Percentiles rank a stretch among this genome's conserved stretches.
Conservation (phyloP, 2,329 filamentous ascomycete genomes). For the Moelleriella libera region DNA sequence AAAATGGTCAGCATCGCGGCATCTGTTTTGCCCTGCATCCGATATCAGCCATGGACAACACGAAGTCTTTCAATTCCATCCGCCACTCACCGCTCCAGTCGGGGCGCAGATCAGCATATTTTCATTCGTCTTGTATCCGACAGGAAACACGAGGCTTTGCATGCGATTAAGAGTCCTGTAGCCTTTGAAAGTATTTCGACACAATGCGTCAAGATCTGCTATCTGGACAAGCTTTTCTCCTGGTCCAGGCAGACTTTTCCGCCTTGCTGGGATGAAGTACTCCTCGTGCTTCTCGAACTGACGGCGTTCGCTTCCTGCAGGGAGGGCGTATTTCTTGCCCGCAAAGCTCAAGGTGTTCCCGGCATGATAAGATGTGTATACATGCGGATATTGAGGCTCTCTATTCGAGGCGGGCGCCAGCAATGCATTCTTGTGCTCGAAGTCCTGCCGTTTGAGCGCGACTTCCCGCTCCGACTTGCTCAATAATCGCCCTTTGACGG, state of each 20-base stretch:
- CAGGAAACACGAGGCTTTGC: constrained; percentile 92
- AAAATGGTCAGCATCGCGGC: constrained; percentile 94
- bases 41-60: not conserved
- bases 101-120: constrained; percentile 99
- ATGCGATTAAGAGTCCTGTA: constrained; percentile 93
- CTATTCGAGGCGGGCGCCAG: constrained; percentile 59
- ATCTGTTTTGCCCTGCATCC: constrained; percentile 76
- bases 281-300: constrained; percentile 78
- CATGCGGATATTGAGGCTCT: constrained; percentile 76
- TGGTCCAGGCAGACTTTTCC: constrained; percentile 57
- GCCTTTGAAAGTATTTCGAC: constrained; percentile 79
- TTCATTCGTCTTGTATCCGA: constrained; percentile 90
- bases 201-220: constrained; percentile 74
- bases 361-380: constrained; percentile 72
- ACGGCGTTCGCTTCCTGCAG: constrained; percentile 55
- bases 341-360: constrained; percentile 72
- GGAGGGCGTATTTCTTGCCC: constrained; percentile 73
- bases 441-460: constrained; percentile 60
- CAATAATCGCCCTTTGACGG: constrained; percentile 42
- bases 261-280: constrained; percentile 70
- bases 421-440: constrained; percentile 65
- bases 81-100: constrained; percentile 62
- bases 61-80: not conserved
- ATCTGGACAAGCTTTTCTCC: constrained; percentile 69
- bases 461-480: constrained; percentile 68